Conservation (phyloP, 176 grass and related monocot species). For the Carex parvula region DNA sequence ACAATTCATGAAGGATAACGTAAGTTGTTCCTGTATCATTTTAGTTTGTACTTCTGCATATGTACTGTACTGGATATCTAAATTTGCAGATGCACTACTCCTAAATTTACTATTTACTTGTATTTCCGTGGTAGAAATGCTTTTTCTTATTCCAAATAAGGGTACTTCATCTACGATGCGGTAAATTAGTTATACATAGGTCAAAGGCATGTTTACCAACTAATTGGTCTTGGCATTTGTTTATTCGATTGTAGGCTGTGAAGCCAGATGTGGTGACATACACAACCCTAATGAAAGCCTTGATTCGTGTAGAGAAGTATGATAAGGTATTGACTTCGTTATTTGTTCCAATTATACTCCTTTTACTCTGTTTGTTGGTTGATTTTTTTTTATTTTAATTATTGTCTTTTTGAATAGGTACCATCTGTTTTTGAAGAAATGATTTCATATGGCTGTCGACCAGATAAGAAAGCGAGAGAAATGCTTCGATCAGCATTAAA, state of each 20-base stretch:
- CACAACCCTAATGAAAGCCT: conserved; percentile 94
- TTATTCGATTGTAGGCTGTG: conserved; percentile 48
- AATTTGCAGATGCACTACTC: not conserved
- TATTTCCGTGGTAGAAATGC: not conserved
- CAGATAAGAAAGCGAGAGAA: conserved; percentile 93
- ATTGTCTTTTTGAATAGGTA: conserved; percentile 44
- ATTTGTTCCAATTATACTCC: not conserved
- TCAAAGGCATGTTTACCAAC: not conserved
- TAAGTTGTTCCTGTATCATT: conserved; percentile 28
- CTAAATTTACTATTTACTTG: conserved; percentile 11
- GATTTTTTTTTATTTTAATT: not conserved
- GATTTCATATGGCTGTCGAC: conserved; percentile 81
- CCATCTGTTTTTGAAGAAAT: conserved; percentile 95
- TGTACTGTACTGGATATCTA: not conserved
- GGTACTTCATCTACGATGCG: not conserved
- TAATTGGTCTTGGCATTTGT: not conserved
- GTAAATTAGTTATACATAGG: not conserved
- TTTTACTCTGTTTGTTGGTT: not conserved
- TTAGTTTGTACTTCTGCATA: conserved; percentile 15
- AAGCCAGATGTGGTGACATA: conserved; percentile 98
- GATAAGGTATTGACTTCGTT: conserved; percentile 55
- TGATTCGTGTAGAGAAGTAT: conserved; percentile 94
- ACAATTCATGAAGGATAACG: conserved; percentile 97
- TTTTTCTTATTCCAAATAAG: conserved; percentile 12
- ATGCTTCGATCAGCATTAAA: conserved; percentile 88